These are phyloP conservation scores for Oryza nivara DNA, from an alignment of 176 grass and related monocot genomes.

Conservation along the genomic window DNA sequence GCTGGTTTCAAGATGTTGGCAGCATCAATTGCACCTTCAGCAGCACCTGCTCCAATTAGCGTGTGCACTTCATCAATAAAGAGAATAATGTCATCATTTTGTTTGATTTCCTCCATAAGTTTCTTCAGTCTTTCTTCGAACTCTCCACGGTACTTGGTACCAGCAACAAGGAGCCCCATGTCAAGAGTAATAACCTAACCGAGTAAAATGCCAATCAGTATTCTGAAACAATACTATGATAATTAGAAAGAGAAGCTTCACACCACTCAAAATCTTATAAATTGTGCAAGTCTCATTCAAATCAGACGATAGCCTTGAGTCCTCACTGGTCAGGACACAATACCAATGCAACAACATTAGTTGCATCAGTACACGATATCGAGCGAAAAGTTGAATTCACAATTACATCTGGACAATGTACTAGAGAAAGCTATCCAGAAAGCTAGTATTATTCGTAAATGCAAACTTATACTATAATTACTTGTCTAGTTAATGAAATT, in stretches of 20 bases:
- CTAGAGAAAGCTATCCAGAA: background rate
- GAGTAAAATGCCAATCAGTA: conserved; percentile 15
- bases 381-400: conserved; percentile 2
- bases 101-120: conserved; percentile 99
- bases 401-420: background rate
- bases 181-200: conserved; percentile 96
- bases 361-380: background rate
- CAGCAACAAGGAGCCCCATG: conserved; percentile 99
- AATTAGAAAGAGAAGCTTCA: background rate
- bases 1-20: conserved; percentile 99
- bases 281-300: background rate
- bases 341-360: conserved; percentile 9
- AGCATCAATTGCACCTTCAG: conserved; percentile 98
- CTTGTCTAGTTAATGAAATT: background rate
- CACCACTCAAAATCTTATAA: background rate
- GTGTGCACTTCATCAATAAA: conserved; percentile 99
- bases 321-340: background rate
- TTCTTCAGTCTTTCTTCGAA: conserved; percentile 99
- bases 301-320: background rate
- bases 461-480: background rate
- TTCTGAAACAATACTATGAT: conserved; percentile 9
- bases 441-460: background rate
- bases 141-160: conserved; percentile 99
- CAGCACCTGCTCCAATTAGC: conserved; percentile 97
- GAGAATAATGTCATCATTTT: conserved; percentile 97